Conservation (phyloP, 2,329 filamentous ascomycete species). For the Phialophora chinensis region DNA sequence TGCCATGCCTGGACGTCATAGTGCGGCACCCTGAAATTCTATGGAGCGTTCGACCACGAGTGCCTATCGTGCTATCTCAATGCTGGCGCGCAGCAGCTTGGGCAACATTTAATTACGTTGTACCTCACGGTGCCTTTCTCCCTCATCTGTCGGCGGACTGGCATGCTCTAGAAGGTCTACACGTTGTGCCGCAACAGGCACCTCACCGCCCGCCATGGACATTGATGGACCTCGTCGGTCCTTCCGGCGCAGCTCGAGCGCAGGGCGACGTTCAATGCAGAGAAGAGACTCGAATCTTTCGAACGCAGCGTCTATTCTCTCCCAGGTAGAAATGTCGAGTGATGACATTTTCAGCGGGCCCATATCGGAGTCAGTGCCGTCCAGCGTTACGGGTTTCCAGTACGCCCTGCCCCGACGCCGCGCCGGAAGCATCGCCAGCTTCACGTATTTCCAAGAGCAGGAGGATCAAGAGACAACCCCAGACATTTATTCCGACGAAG, state of each 20-base stretch:
- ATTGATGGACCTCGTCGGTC: slow-evolving; percentile 38
- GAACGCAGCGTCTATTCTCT: slow-evolving; percentile 73
- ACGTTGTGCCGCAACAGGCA: slow-evolving; percentile 14
- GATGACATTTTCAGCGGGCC: slow-evolving; percentile 95
- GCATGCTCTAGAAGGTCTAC: slow-evolving; percentile 4
- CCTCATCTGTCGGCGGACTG: neutral
- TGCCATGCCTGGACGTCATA: neutral
- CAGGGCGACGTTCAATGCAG: slow-evolving; percentile 55
- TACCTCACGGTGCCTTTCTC: neutral
- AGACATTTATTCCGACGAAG: slow-evolving; percentile 56
- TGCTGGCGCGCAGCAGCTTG: neutral
- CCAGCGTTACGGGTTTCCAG: slow-evolving; percentile 87
- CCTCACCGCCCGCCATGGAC: slow-evolving; percentile 35
- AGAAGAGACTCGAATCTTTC: slow-evolving; percentile 68
- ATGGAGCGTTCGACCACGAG: neutral
- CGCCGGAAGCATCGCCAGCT: slow-evolving; percentile 79
- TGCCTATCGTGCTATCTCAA: neutral
- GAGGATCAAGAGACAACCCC: slow-evolving; percentile 71
- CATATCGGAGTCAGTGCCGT: slow-evolving; percentile 83
- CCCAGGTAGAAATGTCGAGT: slow-evolving; percentile 98
- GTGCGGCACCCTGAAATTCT: neutral
- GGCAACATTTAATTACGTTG: neutral
- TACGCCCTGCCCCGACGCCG: slow-evolving; percentile 76
- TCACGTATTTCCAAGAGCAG: slow-evolving; percentile 81
- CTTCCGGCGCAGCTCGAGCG: slow-evolving; percentile 1